These are phyloP conservation scores for Lodderomyces beijingensis DNA, from an alignment of 1,139 yeast species.

Conservation along the genomic window DNA sequence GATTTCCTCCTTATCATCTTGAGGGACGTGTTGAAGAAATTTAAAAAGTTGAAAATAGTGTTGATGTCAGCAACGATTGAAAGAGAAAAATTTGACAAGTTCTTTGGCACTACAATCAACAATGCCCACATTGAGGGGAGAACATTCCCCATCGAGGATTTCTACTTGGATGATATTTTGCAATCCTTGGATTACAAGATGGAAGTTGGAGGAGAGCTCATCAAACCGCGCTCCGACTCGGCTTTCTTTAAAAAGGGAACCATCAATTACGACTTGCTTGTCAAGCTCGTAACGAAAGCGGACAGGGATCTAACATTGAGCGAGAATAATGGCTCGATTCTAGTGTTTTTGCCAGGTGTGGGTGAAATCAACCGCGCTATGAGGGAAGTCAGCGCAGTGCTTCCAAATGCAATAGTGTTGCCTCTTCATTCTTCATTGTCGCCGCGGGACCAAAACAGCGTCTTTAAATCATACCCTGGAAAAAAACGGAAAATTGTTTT, in stretches of 20 bases:
- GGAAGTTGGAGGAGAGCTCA: slow-evolving; percentile 35
- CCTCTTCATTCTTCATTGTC: slow-evolving; percentile 88
- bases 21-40: slow-evolving; percentile 48
- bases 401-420: slow-evolving; percentile 39
- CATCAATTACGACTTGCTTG: slow-evolving; percentile 70
- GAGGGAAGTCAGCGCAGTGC: slow-evolving; percentile 18
- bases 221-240: slow-evolving; percentile 60
- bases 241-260: slow-evolving; percentile 59
- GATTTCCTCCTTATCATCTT: slow-evolving; percentile 79
- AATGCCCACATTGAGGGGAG: slow-evolving; percentile 85
- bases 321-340: slow-evolving; percentile 62
- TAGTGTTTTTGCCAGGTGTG: slow-evolving; percentile 86
- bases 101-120: slow-evolving; percentile 47
- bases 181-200: slow-evolving; percentile 51
- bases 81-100: slow-evolving; percentile 58
- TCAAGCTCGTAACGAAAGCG: slow-evolving; percentile 49
- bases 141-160: slow-evolving; percentile 84
- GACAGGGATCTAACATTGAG: slow-evolving; percentile 41
- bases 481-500: slow-evolving; percentile 76
- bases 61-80: slow-evolving; percentile 96
- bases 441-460: slow-evolving; percentile 75
- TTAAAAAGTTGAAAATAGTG: slow-evolving; percentile 59
- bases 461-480: slow-evolving; percentile 52
- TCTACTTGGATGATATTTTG: slow-evolving; percentile 64
- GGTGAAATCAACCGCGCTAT: slow-evolving; percentile 67